Evolutionary conservation across 345 rosid genomes (phyloP).

Genomic region (Camelina sativa): DNA sequence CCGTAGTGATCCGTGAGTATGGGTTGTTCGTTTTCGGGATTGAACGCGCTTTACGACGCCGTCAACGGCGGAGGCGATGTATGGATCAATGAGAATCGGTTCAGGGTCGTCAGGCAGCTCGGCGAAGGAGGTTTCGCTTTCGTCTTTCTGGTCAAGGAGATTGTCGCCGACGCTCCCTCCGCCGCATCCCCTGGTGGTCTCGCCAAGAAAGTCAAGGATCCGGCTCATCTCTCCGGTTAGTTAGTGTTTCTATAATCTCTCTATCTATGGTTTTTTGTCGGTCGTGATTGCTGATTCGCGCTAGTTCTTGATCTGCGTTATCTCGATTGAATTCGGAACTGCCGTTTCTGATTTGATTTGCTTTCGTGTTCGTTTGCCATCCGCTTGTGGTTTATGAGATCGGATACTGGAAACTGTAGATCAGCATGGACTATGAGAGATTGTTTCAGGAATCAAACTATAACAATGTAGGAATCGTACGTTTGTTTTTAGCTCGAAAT

Average conservation of each 20-base stretch:
- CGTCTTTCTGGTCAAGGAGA: slow-evolving; percentile 85
- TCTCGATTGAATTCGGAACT: slow-evolving; percentile 23
- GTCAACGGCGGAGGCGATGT: slow-evolving; percentile 93
- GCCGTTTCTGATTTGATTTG: slow-evolving; percentile 12
- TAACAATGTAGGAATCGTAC: slow-evolving; percentile 35
- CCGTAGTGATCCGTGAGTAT: slow-evolving; percentile 26
- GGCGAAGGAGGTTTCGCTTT: slow-evolving; percentile 98
- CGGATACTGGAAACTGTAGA: neutral
- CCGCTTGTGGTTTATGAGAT: neutral
- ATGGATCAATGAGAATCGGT: slow-evolving; percentile 98
- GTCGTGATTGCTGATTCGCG: slow-evolving; percentile 5
- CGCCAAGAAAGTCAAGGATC: slow-evolving; percentile 87
- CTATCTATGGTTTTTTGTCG: neutral
- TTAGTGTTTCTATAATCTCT: slow-evolving; percentile 26
- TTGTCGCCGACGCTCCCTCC: slow-evolving; percentile 60
- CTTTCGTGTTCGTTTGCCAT: slow-evolving; percentile 5
- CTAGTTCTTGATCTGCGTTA: slow-evolving; percentile 13
- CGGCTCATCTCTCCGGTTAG: slow-evolving; percentile 91
- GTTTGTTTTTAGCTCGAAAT: slow-evolving; percentile 30
- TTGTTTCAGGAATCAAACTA: slow-evolving; percentile 29
- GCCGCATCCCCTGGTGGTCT: slow-evolving; percentile 67
- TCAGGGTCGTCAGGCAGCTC: slow-evolving; percentile 79
- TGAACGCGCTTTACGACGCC: slow-evolving; percentile 90
- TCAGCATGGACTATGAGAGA: neutral
- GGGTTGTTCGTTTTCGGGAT: slow-evolving; percentile 96